Conservation (phyloP, 2,329 filamentous ascomycete genomes). For the Graphiopsis chlorocephala region DNA sequence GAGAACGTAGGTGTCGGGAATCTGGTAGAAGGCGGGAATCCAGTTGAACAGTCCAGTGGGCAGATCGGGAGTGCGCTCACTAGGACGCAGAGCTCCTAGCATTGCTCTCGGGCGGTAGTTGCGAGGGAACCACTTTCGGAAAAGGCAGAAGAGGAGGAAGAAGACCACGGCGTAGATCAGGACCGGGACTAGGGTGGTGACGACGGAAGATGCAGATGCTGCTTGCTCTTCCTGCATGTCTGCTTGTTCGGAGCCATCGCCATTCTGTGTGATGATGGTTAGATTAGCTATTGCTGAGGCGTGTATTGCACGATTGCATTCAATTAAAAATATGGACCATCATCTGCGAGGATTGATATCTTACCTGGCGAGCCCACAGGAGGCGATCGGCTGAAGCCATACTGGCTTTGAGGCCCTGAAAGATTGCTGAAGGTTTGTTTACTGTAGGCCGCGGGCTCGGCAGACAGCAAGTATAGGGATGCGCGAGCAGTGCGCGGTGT, state of each 20-base stretch:
- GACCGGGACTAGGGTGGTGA: constrained; percentile 38
- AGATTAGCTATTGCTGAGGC: not conserved
- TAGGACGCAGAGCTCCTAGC: constrained; percentile 41
- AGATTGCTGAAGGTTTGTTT: not conserved
- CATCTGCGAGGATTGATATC: not conserved
- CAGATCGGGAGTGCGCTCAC: constrained; percentile 41
- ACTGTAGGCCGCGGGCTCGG: not conserved
- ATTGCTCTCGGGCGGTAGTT: constrained; percentile 47
- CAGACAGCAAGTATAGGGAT: not conserved
- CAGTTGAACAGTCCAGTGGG: constrained; percentile 38
- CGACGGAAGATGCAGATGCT: constrained; percentile 32
- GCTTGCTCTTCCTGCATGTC: constrained; percentile 18
- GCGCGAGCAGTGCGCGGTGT: not conserved
- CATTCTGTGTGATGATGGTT: not conserved
- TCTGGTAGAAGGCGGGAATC: constrained; percentile 49
- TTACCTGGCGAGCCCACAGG: constrained; percentile 10
- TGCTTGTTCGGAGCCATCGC: constrained; percentile 9
- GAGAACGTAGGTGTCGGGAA: constrained; percentile 74
- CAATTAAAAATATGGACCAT: not conserved
- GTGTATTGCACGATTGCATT: not conserved
- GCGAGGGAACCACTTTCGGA: constrained; percentile 43
- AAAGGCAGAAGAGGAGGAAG: constrained; percentile 39
- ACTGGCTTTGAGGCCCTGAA: not conserved
- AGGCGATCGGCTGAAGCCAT: constrained; percentile 8
- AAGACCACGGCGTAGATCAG: constrained; percentile 35